phyloP scores from a whole-genome alignment of 495 filamentous ascomycete species.

The Aspergillus nanangensis region DNA sequence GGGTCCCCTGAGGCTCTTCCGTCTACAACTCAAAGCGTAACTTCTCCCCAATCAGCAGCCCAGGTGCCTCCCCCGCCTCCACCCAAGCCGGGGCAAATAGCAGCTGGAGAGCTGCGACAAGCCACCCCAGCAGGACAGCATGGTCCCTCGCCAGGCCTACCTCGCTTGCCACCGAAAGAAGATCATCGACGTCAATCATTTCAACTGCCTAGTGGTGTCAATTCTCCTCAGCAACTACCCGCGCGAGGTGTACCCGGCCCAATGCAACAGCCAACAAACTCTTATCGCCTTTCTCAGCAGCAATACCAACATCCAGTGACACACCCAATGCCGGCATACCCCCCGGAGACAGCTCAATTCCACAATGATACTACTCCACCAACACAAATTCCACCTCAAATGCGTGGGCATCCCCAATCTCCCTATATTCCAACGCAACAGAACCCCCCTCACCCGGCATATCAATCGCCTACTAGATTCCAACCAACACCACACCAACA shows the following conservation, averaged over 20 bases:
- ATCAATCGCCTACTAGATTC: constrained; percentile 17
- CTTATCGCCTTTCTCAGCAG: constrained; percentile 6
- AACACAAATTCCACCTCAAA: constrained; percentile 5
- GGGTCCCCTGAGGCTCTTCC: constrained; percentile 21
- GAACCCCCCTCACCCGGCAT: constrained; percentile 12
- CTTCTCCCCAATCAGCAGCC: constrained; percentile 5
- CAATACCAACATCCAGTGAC: constrained; percentile 4
- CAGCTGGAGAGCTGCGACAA: constrained; percentile 15
- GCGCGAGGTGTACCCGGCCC: constrained; percentile 3
- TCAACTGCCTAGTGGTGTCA: constrained; percentile 5
- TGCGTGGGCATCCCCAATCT: neutral
- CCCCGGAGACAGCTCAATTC: constrained; percentile 12
- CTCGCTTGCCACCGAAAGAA: constrained; percentile 39
- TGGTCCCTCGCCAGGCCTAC: constrained; percentile 30
- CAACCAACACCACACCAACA: constrained; percentile 14
- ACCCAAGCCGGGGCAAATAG: constrained; percentile 24
- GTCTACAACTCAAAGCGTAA: neutral
- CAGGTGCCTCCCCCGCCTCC: constrained; percentile 35
- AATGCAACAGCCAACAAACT: constrained; percentile 1
- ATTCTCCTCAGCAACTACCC: constrained; percentile 15
- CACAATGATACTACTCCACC: constrained; percentile 10
- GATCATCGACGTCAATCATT: constrained; percentile 16
- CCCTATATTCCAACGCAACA: constrained; percentile 3
- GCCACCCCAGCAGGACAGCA: constrained; percentile 21
- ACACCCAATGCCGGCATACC: constrained; percentile 12